phyloP scores from a whole-genome alignment of 176 grass and related monocot genomes.

The Areca catechu region DNA sequence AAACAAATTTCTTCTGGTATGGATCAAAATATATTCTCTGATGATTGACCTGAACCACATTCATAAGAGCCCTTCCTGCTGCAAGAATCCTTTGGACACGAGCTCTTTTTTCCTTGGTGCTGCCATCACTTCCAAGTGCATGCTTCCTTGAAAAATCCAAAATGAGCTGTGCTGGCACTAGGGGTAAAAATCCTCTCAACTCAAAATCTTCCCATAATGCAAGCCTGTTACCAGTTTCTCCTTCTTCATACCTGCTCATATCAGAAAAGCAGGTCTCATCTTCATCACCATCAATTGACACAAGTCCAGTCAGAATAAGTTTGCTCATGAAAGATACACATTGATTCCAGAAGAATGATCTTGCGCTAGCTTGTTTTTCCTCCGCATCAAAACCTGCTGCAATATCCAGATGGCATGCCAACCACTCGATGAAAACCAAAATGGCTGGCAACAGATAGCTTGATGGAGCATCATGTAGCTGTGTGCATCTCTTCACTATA shows the following conservation, averaged over 20 bases:
- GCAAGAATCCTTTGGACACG: conserved; percentile 71
- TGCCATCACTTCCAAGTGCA: conserved; percentile 44
- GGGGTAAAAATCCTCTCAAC: conserved; percentile 78
- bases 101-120: conserved; percentile 47
- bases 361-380: conserved; percentile 61
- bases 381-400: conserved; percentile 42
- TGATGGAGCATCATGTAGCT: conserved; percentile 56
- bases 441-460: conserved; percentile 68
- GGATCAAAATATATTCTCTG: conserved; percentile 69
- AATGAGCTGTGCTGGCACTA: conserved; percentile 69
- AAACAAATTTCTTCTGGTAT: conserved; percentile 51
- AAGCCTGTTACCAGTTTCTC: conserved; percentile 70
- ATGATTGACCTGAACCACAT: conserved; percentile 51
- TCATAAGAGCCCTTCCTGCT: conserved; percentile 46
- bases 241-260: conserved; percentile 63
- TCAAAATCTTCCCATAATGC: conserved; percentile 81
- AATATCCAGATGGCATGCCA: conserved; percentile 69
- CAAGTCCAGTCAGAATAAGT: conserved; percentile 50
- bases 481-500: conserved; percentile 62
- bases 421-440: conserved; percentile 81
- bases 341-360: conserved; percentile 86
- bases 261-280: conserved; percentile 77
- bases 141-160: conserved; percentile 84
- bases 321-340: conserved; percentile 73
- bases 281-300: conserved; percentile 45